phyloP scores from a whole-genome alignment of 2,329 filamentous ascomycete species.

The Scedosporium apiospermum region DNA sequence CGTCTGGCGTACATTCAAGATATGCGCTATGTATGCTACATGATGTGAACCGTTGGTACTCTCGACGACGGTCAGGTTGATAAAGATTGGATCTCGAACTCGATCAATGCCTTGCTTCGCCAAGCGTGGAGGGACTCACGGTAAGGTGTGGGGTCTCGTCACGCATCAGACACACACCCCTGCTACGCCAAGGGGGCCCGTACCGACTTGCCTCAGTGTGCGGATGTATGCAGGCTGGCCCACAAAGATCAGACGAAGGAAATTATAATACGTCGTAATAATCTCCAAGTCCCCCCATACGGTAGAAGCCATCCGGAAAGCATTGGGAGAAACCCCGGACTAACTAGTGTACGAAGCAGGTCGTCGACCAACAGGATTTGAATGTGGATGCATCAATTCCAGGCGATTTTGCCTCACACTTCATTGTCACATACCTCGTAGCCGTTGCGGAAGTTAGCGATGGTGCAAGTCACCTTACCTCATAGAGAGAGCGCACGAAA shows the following conservation, averaged over 20 bases:
- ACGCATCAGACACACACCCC: not conserved
- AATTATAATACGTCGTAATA: not conserved
- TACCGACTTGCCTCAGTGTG: not conserved
- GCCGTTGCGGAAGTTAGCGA: no score
- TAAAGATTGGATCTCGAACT: no score
- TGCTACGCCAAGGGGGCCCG: not conserved
- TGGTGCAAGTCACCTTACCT: no score
- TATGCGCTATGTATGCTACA: not conserved
- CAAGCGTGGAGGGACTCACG: no score
- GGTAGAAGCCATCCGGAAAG: not conserved
- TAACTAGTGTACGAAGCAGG: no score
- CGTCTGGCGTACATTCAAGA: not conserved
- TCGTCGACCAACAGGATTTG: no score
- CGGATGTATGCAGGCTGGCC: not conserved
- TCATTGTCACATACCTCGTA: no score
- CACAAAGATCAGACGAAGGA: constrained; percentile 1
- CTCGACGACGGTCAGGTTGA: no score
- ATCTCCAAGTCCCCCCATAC: not conserved
- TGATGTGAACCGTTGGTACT: not conserved
- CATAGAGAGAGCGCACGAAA: no score
- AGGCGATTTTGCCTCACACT: not conserved
- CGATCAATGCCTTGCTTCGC: no score
- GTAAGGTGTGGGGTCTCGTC: not conserved
- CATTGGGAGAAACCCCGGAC: no score
- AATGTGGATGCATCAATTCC: not conserved